Conservation (phyloP, 2,329 filamentous ascomycete genomes). For the Peltaster fructicola region DNA sequence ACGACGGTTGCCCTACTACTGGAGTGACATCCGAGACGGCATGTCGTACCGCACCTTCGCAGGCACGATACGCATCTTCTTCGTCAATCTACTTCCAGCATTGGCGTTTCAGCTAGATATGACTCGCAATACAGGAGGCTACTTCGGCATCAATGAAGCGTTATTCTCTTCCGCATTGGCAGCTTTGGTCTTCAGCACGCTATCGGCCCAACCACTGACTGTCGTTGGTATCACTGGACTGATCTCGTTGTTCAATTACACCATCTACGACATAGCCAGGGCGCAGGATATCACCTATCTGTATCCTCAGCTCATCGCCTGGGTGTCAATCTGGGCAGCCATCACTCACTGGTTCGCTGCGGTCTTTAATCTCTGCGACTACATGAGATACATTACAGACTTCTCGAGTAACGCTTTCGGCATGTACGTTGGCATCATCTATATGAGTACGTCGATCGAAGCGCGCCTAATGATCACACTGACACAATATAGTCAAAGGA, state of each 20-base stretch:
- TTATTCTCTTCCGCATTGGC: conserved; percentile 38
- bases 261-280: conserved; percentile 38
- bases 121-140: conserved; percentile 35
- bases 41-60: conserved; percentile 37
- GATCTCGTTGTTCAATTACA: conserved; percentile 39
- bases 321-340: conserved; percentile 39
- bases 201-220: conserved; percentile 36
- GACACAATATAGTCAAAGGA: conserved; percentile 38
- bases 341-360: conserved; percentile 40
- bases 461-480: conserved; percentile 5
- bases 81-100: conserved; percentile 40
- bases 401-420: conserved; percentile 38
- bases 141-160: conserved; percentile 40
- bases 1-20: conserved; percentile 36
- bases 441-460: conserved; percentile 23
- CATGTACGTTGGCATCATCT: conserved; percentile 39
- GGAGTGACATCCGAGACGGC: conserved; percentile 37
- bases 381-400: conserved; percentile 41
- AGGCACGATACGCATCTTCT: conserved; percentile 40
- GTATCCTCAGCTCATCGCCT: conserved; percentile 38
- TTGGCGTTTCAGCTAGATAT: conserved; percentile 42
- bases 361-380: conserved; percentile 36
- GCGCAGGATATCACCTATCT: conserved; percentile 29
- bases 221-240: conserved; percentile 40
- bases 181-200: conserved; percentile 35